A percentile compares a stretch with the other conserved stretches of the same genome.
These are phyloP conservation scores for Sugiyamaella lignohabitans DNA, from an alignment of 805 yeast genomes.

Conservation along the genomic window DNA sequence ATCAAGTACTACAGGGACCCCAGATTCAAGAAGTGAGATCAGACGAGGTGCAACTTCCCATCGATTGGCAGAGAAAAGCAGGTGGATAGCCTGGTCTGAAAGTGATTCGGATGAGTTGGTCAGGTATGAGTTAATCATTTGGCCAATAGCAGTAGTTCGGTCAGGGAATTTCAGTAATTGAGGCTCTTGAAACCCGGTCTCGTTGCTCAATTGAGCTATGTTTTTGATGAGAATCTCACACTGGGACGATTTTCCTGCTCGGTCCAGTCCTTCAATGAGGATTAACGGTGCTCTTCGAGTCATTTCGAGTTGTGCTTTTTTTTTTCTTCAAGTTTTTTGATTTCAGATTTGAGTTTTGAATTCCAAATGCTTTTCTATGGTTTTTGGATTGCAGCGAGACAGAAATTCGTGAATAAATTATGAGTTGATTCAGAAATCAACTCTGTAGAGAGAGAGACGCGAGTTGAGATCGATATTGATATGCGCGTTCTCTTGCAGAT, in stretches of 20 bases:
- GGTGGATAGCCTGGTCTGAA: conserved; percentile 76
- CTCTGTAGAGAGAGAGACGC: no score
- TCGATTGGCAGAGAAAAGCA: conserved; percentile 85
- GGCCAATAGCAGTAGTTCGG: conserved; percentile 75
- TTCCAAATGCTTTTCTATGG: no score
- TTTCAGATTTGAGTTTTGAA: conserved; percentile 1
- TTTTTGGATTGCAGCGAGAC: no score
- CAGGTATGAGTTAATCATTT: conserved; percentile 67
- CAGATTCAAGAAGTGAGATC: conserved; percentile 39
- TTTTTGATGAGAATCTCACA: conserved; percentile 37
- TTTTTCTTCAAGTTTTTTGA: no score
- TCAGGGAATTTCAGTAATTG: conserved; percentile 78
- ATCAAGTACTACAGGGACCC: conserved; percentile 64
- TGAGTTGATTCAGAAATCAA: no score
- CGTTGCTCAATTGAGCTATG: conserved; percentile 26
- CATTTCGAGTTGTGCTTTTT: no score
- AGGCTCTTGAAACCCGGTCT: conserved; percentile 24
- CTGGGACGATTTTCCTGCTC: conserved; percentile 94
- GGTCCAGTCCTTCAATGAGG: conserved; percentile 85
- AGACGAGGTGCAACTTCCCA: conserved; percentile 72
- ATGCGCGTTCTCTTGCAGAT: no score
- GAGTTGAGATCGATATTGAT: no score
- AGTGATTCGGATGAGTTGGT: conserved; percentile 36
- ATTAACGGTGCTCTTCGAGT: conserved; percentile 70
- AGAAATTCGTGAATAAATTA: no score